Evolutionary conservation across 225 moss, liverwort and hornwort genomes (phyloP).

Genomic region (Asterella californica): DNA sequence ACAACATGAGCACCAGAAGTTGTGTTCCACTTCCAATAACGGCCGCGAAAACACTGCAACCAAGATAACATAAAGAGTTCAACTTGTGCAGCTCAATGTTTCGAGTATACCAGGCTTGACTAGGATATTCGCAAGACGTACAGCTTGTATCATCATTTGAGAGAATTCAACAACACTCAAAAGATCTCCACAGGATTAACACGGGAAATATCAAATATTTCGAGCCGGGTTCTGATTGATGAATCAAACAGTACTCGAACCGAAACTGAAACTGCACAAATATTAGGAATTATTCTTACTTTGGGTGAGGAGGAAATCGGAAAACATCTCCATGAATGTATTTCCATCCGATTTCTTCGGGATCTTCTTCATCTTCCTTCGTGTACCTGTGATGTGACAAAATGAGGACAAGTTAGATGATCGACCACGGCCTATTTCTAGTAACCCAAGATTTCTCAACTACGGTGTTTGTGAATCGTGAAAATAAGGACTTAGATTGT

Average conservation of each 20-base stretch:
- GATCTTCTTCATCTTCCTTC: constrained; percentile 97
- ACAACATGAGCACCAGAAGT: constrained; percentile 87
- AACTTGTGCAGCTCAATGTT: neutral
- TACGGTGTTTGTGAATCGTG: neutral
- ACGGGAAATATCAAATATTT: neutral
- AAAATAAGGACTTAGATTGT: neutral
- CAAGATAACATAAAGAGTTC: neutral
- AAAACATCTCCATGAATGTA: constrained; percentile 98
- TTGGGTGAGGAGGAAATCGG: constrained; percentile 77
- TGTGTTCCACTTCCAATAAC: constrained; percentile 97
- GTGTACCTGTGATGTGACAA: constrained; percentile 54
- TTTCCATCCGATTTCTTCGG: constrained; percentile 98
- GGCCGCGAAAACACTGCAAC: constrained; percentile 80
- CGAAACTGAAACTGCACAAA: neutral
- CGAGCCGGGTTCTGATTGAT: neutral
- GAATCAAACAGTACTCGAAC: neutral
- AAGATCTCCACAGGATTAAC: no score
- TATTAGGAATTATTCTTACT: constrained; percentile 39
- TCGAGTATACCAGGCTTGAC: neutral
- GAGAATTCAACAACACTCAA: no score
- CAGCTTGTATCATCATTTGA: no score
- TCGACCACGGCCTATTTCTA: neutral
- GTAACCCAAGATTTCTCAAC: no score
- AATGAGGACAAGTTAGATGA: neutral
- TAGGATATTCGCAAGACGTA: no score